Conservation (phyloP, 495 filamentous ascomycete genomes). For the Pyronema omphalodes region DNA sequence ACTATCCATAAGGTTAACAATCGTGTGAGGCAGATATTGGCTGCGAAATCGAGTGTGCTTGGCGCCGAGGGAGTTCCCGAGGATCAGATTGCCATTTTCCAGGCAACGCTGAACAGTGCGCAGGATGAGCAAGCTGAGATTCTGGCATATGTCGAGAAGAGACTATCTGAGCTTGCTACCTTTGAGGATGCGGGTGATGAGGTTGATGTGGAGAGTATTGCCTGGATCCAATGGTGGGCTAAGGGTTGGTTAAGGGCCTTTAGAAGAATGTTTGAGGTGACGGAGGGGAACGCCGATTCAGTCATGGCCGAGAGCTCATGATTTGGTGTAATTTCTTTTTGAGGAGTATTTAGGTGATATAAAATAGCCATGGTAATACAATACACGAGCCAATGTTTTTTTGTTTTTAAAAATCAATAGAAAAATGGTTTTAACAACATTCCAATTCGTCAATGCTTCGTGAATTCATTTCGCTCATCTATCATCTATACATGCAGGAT, state of each 20-base stretch:
- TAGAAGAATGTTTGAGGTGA: conserved; percentile 54
- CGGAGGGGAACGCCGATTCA: background rate
- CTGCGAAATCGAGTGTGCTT: conserved; percentile 30
- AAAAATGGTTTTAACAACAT: too few relatives aligned
- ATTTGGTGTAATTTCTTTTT: too few relatives aligned
- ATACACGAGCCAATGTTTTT: too few relatives aligned
- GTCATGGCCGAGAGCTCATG: too few relatives aligned
- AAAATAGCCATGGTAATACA: too few relatives aligned
- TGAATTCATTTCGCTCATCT: too few relatives aligned
- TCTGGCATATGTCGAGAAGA: conserved; percentile 65
- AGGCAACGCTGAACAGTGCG: conserved; percentile 47
- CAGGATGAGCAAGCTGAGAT: conserved; percentile 54
- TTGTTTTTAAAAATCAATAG: too few relatives aligned
- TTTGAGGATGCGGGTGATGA: conserved; percentile 41
- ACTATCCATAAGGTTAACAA: conserved; percentile 86
- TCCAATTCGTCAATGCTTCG: too few relatives aligned
- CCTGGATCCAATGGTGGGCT: conserved; percentile 61
- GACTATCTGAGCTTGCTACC: conserved; percentile 49
- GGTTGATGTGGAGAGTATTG: conserved; percentile 34
- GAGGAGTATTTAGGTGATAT: too few relatives aligned
- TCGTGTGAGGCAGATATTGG: conserved; percentile 66
- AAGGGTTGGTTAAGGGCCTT: conserved; percentile 75
- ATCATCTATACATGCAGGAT: too few relatives aligned
- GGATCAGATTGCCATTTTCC: conserved; percentile 39
- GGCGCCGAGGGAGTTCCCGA: conserved; percentile 17